A percentile compares a stretch with the other conserved stretches of the same genome.
Conservation (phyloP, 164 flowering plant species). For the Annona cherimola region DNA sequence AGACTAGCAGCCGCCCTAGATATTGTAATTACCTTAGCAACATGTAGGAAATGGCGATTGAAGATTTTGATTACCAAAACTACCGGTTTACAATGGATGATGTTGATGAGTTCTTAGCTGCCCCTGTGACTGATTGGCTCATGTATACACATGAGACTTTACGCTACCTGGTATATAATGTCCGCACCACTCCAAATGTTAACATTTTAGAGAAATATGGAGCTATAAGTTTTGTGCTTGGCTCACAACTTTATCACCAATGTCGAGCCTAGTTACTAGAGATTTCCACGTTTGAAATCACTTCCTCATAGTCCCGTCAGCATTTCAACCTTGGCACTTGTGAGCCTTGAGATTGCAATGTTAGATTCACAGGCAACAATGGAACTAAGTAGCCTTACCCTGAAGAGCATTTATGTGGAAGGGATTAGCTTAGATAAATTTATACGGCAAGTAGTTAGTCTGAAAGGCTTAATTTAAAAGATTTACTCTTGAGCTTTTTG, state of each 20-base stretch:
- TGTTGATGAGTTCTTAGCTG: conserved; percentile 78
- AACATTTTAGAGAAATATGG: conserved; percentile 85
- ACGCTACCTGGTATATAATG: conserved; percentile 57
- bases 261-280: conserved; percentile 77
- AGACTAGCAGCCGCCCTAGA: conserved; percentile 80
- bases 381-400: conserved; percentile 62
- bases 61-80: conserved; percentile 80
- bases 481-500: conserved; percentile 69
- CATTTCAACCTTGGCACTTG: conserved; percentile 65
- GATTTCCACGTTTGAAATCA: conserved; percentile 62
- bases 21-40: conserved; percentile 76
- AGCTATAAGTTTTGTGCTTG: conserved; percentile 55
- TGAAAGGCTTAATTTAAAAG: conserved; percentile 70
- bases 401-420: conserved; percentile 65
- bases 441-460: conserved; percentile 68
- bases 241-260: conserved; percentile 68
- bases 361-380: conserved; percentile 73
- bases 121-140: conserved; percentile 91
- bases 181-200: conserved; percentile 58
- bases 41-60: conserved; percentile 80
- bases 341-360: conserved; percentile 75
- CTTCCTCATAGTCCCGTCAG: conserved; percentile 66
- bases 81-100: conserved; percentile 73
- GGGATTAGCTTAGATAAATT: conserved; percentile 80
- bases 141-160: conserved; percentile 82